Conservation (phyloP, 1,139 yeast species). For the Blastobotrys raffinosifermentans region DNA sequence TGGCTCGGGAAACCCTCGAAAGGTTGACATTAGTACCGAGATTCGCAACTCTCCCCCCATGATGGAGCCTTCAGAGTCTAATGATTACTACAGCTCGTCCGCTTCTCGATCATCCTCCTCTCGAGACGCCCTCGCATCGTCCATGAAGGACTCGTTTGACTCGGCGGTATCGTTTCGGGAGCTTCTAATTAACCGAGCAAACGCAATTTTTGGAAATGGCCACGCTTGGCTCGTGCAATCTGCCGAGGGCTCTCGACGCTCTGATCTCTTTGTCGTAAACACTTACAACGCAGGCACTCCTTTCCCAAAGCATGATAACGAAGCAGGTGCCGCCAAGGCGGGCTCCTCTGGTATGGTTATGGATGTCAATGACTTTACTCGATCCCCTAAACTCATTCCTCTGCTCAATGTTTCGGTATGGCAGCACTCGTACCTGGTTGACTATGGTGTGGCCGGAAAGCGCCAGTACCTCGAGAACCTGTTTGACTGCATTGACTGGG, state of each 20-base stretch:
- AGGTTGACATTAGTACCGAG: conserved; percentile 20
- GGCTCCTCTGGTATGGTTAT: conserved; percentile 13
- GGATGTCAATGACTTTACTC: too few relatives aligned
- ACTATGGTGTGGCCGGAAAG: conserved; percentile 82
- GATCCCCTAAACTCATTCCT: conserved; percentile 50
- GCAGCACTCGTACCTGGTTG: conserved; percentile 79
- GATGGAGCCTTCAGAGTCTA: not conserved
- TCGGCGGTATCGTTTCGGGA: conserved; percentile 48
- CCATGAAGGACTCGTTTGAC: conserved; percentile 34
- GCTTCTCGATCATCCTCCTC: conserved; percentile 7
- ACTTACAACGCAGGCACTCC: conserved; percentile 90
- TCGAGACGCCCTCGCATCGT: conserved; percentile 11
- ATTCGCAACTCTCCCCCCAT: conserved; percentile 21
- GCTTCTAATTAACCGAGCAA: conserved; percentile 53
- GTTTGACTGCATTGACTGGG: conserved; percentile 85
- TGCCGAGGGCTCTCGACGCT: conserved; percentile 29
- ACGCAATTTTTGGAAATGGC: conserved; percentile 67
- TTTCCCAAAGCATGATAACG: conserved; percentile 36
- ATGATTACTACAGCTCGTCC: not conserved
- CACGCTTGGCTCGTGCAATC: conserved; percentile 78
- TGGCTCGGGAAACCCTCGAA: conserved; percentile 12
- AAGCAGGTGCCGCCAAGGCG: conserved; percentile 11
- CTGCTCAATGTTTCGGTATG: conserved; percentile 73
- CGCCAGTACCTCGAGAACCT: conserved; percentile 66
- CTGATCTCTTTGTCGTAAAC: conserved; percentile 53